A percentile compares a stretch with the other conserved stretches of the same genome.
phyloP scores from a whole-genome alignment of 345 rosid species.

The Eucalyptus coolabah region DNA sequence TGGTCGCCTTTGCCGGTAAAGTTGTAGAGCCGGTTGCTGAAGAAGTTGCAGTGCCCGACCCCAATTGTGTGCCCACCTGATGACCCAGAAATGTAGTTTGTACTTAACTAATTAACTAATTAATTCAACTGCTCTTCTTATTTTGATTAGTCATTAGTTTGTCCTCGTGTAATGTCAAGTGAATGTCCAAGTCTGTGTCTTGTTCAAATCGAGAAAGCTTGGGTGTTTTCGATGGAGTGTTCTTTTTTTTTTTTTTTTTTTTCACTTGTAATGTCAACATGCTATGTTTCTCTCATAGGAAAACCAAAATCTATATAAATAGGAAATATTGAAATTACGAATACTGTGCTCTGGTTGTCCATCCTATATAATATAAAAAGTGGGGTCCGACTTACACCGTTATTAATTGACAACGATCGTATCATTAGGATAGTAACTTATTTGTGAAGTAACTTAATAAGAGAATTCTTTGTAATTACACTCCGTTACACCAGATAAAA shows the following conservation, averaged over 20 bases:
- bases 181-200: no score
- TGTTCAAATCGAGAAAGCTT: not conserved
- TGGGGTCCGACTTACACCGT: not conserved
- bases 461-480: not conserved
- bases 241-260: not conserved
- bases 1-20: constrained; percentile 22
- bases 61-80: constrained; percentile 21
- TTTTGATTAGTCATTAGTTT: not conserved
- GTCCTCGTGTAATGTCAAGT: no score
- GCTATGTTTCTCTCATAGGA: not conserved
- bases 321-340: not conserved
- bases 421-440: not conserved
- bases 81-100: not conserved
- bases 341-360: not conserved
- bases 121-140: not conserved
- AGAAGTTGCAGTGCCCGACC: constrained; percentile 11
- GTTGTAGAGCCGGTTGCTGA: constrained; percentile 25
- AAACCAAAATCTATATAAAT: not conserved
- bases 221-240: not conserved
- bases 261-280: not conserved
- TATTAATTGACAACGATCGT: not conserved
- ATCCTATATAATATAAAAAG: not conserved
- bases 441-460: not conserved
- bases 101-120: not conserved
- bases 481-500: not conserved